Base-by-base conservation (phyloP, 2,329 filamentous ascomycete genomes). In the Ceratocystiopsis sp. region DNA sequence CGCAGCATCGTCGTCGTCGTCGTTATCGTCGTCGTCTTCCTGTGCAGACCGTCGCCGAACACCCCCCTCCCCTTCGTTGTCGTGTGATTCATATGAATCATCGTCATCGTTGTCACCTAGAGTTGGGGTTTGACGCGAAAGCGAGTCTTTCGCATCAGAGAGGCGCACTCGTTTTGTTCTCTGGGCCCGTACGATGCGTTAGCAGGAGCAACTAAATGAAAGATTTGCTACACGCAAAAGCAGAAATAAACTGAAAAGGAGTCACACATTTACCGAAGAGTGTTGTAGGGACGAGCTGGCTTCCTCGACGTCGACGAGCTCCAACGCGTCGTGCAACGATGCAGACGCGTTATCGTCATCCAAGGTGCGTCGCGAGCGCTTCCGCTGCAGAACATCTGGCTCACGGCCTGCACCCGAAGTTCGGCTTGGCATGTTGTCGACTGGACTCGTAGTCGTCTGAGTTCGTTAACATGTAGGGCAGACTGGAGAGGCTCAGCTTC, bases 311-410 rank as follows among this genome's bases (percentile, higher is more conserved):
- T 64, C 55, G 3, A 57, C 51, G 25, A 58, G 48, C 15, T 59
- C 58, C 17, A 47, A 11, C 25, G 25, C 32, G 14, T 41, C 46
- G 3, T 18, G 56, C n/a, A 58, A 58, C 16, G 58, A 55, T 41
- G 57, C 53, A 15, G 51, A 41, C 13, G 32, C 52, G 25, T 29
- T 29, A 10, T 56, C 53, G 33, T 52, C 53, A 32, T 61, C 58
- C 35, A 57, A 53, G 8, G 50, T 55, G 41, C 51, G 59, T 37
- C 63, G 60, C 18, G 60, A 57, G 49, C 69, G 65, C 55, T 73
- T 73, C 19, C 56, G 47, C 7, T 54, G 52, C 19, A 53, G 44
- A 42, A 2, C 18, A 2, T 15, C 29, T 7, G 33, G 17, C 5
- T 33, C 21, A 16, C 32, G 36, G 6, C 35, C 16, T 13, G 38